Percentiles rank a stretch among this genome's conserved stretches.
phyloP scores from a whole-genome alignment of 2,329 filamentous ascomycete species.

The Alternaria alternata region DNA sequence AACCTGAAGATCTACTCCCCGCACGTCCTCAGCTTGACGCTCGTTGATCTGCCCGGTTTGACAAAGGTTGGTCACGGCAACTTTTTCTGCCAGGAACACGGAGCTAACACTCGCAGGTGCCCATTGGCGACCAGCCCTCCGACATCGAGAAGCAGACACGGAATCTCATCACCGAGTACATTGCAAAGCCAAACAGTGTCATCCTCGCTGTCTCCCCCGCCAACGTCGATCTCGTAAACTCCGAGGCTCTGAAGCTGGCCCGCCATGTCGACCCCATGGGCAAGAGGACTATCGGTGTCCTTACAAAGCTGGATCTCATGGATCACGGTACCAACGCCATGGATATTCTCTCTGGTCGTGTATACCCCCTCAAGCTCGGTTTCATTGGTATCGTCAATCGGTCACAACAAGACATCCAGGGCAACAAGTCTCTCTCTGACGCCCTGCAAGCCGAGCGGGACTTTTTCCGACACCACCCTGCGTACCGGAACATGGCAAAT shows the following conservation, averaged over 20 bases:
- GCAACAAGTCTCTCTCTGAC: constrained; percentile 92
- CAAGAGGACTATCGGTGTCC: constrained; percentile 91
- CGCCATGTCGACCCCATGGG: constrained; percentile 96
- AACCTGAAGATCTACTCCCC: constrained; percentile 99
- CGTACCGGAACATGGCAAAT: constrained; percentile 93
- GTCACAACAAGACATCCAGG: constrained; percentile 97
- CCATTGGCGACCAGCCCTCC: constrained; percentile 94
- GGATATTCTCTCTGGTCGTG: constrained; percentile 95
- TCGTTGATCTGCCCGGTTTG: constrained; percentile 93
- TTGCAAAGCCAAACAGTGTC: constrained; percentile 98
- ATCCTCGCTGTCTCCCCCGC: constrained; percentile 95
- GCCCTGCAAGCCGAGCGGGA: constrained; percentile 89
- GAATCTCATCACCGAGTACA: constrained; percentile 96
- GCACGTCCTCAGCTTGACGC: constrained; percentile 92
- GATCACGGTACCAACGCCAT: constrained; percentile 98
- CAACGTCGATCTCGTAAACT: constrained; percentile 98
- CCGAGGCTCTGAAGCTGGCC: constrained; percentile 94
- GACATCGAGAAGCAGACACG: constrained; percentile 99
- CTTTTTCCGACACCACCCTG: constrained; percentile 96
- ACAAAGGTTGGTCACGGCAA: constrained; percentile 73
- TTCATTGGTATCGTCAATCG: constrained; percentile 99
- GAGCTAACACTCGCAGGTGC: constrained; percentile 67
- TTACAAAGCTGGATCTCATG: constrained; percentile 98
- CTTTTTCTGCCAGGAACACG: constrained; percentile 9
- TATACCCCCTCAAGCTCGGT: constrained; percentile 95